Evolutionary conservation across 768 basidiomycete species (phyloP), one percentile per base, ranked within the genome.

Genomic region (Leccinum rimulosum): DNA sequence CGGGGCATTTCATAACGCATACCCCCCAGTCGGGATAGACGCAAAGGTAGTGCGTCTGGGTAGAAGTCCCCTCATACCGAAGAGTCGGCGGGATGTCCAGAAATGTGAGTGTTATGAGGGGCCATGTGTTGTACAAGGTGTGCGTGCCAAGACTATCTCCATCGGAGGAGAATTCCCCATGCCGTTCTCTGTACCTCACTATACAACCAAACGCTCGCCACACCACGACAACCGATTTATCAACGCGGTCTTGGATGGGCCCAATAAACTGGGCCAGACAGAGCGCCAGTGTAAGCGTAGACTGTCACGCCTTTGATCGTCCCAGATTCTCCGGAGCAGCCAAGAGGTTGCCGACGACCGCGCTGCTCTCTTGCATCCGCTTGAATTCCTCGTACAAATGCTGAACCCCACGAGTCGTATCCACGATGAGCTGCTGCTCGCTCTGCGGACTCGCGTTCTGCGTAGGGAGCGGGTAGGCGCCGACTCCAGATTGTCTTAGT

Each of bases 291-390:
- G 14, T 4, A 50, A 4, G 3, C 7, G 36, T 15, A 36, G 35
- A 19, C 36, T 40, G 38, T 62, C 49, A 70, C 12, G 22, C 40
- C 56, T 53, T 71, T 33, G 61, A 50, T 47, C 66, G 63, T 31
- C 62, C 58, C 25, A 93, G 80, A 93, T 92, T 68, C 92, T 65
- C 87, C 85, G 52, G 83, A 80, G 65, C 84, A 84, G 15, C 40
- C 40, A 86, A 86, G 74, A 77, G 82, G 63, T 64, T 69, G 50
- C 59, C 73, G 62, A 73, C 71, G n/a, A 69, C 72, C 6, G 73
- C 71, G 35, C 64, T 58, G 38, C 52, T 74, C 17, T 63, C 67
- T 43, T 43, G n/a, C 17, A 78, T 77, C 14, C 81, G 75, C 62
- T 82, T 80, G 12, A 82, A 70, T 59, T 77, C 73, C 27, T 85